Evolutionary conservation across 2,329 filamentous ascomycete species (phyloP), one percentile per base, ranked within the genome.

Genomic region (Nectriaceae sp.): DNA sequence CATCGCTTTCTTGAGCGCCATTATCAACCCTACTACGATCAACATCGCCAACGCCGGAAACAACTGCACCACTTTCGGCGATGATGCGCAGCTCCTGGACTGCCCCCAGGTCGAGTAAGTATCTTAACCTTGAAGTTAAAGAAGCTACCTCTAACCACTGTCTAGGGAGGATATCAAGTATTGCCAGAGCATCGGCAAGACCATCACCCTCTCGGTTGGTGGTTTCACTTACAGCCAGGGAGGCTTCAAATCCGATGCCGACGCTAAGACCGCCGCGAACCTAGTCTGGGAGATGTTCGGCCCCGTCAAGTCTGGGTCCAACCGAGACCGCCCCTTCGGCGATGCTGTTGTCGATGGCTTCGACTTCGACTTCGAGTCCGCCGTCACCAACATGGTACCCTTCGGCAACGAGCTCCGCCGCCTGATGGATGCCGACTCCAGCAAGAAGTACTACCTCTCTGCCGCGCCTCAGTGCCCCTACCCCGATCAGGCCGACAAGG

Each of bases 381-480:
- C 18, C 37, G 37, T 39, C 18, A 21, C 18, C 37, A 39, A 42
- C 24, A 42, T 42, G 40, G 40, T 19, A 4, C 11, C 40, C 21
- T 42, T 42, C 40, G 40, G 21, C 11, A 20, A 58, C 5, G 64
- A 59, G 0, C 43, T 45, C 3, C 40, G 40, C 24, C 6, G 13
- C 21, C 21, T 26, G 20, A 42, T 42, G 40, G 40, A 42, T 16
- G 40, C 40, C 18, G 40, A 20, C 13, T 18, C 40, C n/a, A 21
- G 70, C 51, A 81, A 79, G 26, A 45, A 42, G 65, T 85, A 76
- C 65, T 79, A 77, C 65, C 68, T 88, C 31, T 82, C 79, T 3
- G 83, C 80, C 1, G 83, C 83, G 16, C 85, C 85, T 2, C 85
- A 87, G 66, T 89, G 83, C 60, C 75, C 76, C 0, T 86, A 79